Percentiles rank a stretch among this genome's conserved stretches.
Conservation (phyloP, 1,139 yeast species). For the Diutina scorzettiae region DNA sequence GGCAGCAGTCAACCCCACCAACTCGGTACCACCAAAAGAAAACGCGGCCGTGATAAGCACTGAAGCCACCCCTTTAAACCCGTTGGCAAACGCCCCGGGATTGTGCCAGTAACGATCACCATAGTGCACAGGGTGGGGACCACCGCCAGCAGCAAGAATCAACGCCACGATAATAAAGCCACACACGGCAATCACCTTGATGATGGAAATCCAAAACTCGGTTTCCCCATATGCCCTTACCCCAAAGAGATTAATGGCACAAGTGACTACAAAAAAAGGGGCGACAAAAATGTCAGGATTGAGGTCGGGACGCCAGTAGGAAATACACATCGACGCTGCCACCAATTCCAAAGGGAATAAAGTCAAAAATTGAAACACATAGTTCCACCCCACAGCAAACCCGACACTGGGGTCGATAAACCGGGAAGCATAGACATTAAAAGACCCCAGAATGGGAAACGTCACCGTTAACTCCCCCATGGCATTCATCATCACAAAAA, state of each 20-base stretch:
- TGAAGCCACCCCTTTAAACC: conserved; percentile 34
- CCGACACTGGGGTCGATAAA: conserved; percentile 55
- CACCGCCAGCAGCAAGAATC: conserved; percentile 31
- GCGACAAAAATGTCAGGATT: conserved; percentile 36
- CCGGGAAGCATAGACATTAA: conserved; percentile 45
- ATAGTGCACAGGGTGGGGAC: conserved; percentile 15
- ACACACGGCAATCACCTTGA: conserved; percentile 41
- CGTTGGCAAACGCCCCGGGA: conserved; percentile 25
- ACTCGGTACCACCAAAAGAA: conserved; percentile 60
- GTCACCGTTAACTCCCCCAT: conserved; percentile 58
- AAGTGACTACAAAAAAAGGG: conserved; percentile 24
- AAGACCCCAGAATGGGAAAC: conserved; percentile 53
- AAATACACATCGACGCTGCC: conserved; percentile 41
- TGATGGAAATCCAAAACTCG: conserved; percentile 47
- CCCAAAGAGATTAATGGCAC: conserved; percentile 29
- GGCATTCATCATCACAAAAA: conserved; percentile 46
- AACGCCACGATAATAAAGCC: conserved; percentile 31
- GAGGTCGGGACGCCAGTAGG: conserved; percentile 31
- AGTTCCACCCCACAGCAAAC: conserved; percentile 48
- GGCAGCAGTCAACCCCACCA: conserved; percentile 55
- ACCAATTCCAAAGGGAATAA: conserved; percentile 52
- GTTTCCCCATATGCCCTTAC: conserved; percentile 62
- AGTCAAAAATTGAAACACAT: conserved; percentile 56
- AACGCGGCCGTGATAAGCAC: conserved; percentile 46
- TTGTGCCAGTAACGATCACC: conserved; percentile 17